Evolutionary conservation across 2,329 filamentous ascomycete genomes (phyloP).

Genomic region (Fusarium sp.): DNA sequence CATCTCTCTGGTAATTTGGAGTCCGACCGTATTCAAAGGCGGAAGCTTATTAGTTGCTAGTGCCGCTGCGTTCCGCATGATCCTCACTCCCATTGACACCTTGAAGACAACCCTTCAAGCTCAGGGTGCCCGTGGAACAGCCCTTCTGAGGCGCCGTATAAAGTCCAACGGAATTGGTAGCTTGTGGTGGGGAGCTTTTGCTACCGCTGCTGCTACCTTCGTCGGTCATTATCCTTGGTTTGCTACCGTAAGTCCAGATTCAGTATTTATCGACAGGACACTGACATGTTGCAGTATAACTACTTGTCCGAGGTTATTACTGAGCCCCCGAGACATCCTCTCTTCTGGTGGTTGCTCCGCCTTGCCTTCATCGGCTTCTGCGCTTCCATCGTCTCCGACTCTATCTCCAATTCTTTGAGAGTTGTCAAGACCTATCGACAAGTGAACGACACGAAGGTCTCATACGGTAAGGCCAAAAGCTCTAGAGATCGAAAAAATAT

Average conservation of each 20-base stretch:
- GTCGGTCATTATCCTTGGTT: conserved; percentile 61
- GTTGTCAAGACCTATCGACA: conserved; percentile 60
- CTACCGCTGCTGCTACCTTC: conserved; percentile 58
- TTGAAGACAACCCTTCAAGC: conserved; percentile 60
- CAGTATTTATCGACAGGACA: fast-evolving
- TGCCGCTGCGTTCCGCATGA: conserved; percentile 56
- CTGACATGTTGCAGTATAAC: conserved; percentile 50
- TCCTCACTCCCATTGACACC: conserved; percentile 58
- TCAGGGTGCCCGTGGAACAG: conserved; percentile 53
- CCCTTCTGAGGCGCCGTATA: conserved; percentile 53
- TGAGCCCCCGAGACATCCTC: conserved; percentile 51
- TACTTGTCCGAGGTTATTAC: conserved; percentile 49
- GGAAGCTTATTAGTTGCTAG: conserved; percentile 31
- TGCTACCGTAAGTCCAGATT: conserved; percentile 48
- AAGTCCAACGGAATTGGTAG: conserved; percentile 55
- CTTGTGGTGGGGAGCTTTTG: conserved; percentile 59
- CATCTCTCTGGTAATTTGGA: conserved; percentile 50
- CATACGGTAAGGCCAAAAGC: conserved; percentile 53
- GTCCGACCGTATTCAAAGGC: fast-evolving
- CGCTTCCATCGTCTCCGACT: conserved; percentile 55
- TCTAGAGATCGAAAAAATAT: too few species aligned
- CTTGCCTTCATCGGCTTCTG: conserved; percentile 50
- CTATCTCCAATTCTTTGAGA: conserved; percentile 56
- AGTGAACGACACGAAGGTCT: conserved; percentile 57
- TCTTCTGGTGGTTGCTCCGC: conserved; percentile 54